These are phyloP conservation scores for Cymbomonas tetramitiformis DNA, from an alignment of 139 green algal genomes.

Conservation along the genomic window DNA sequence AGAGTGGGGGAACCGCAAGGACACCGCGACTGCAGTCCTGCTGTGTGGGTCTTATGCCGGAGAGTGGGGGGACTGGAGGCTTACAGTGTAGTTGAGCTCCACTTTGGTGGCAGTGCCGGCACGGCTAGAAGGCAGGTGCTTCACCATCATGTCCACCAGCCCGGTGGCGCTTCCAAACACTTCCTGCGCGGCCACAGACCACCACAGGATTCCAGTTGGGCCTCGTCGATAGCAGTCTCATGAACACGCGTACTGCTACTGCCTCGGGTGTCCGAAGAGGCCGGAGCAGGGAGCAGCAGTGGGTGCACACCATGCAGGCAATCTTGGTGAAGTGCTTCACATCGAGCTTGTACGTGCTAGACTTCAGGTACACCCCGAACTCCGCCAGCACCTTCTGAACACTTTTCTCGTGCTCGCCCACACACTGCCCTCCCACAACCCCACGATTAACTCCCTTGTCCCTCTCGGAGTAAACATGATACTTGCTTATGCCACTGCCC, in stretches of 20 bases:
- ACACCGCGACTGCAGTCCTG: too few species aligned
- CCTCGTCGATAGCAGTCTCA: too few species aligned
- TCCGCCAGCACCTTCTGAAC: conserved; percentile 46
- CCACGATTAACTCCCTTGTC: too few species aligned
- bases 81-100: conserved; percentile 57
- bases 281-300: conserved; percentile 17
- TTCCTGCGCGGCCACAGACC: background rate
- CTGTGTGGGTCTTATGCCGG: too few species aligned
- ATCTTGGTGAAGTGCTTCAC: conserved; percentile 77
- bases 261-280: conserved; percentile 11
- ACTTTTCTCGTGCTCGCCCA: conserved; percentile 39
- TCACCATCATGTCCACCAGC: conserved; percentile 81
- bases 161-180: conserved; percentile 33
- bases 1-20: too few species aligned
- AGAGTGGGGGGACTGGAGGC: too few species aligned
- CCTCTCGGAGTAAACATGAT: too few species aligned
- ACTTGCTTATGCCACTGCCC: too few species aligned
- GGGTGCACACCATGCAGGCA: background rate
- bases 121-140: conserved; percentile 57
- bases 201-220: too few species aligned
- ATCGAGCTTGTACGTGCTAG: conserved; percentile 54
- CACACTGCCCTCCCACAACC: too few species aligned
- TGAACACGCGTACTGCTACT: too few species aligned
- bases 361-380: conserved; percentile 68
- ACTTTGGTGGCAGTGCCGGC: conserved; percentile 53